Evolutionary conservation across 306 rosid genomes (phyloP).

Genomic region (Pyrus bretschneideri): DNA sequence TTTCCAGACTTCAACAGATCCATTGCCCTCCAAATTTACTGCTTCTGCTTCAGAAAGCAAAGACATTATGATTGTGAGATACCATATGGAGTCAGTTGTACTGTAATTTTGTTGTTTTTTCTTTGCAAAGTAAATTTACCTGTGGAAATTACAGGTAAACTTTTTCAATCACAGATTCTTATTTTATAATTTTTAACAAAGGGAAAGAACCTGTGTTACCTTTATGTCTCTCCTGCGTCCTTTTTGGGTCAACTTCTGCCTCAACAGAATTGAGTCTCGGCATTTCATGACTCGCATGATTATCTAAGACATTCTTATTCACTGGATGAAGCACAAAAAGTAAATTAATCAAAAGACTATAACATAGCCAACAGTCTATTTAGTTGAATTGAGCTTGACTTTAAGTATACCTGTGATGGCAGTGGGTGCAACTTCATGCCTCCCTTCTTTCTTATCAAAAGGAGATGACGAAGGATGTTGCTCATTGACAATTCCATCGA

Average conservation of each 20-base stretch:
- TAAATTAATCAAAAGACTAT: neutral
- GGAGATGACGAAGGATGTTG: constrained; percentile 25
- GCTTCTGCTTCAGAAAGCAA: constrained; percentile 27
- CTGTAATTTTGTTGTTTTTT: neutral
- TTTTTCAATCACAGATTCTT: neutral
- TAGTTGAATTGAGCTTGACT: constrained; percentile 4
- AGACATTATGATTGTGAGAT: constrained; percentile 10
- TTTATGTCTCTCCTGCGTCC: constrained; percentile 31
- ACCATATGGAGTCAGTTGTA: neutral
- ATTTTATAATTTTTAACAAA: neutral
- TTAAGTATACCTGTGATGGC: constrained; percentile 41
- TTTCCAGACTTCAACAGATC: constrained; percentile 12
- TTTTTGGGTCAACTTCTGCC: constrained; percentile 21
- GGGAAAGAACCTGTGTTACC: constrained; percentile 27
- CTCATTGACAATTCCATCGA: constrained; percentile 21
- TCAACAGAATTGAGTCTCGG: constrained; percentile 14
- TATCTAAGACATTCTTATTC: constrained; percentile 35
- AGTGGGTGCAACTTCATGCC: constrained; percentile 25
- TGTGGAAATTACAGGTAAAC: neutral
- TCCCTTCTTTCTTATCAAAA: constrained; percentile 40
- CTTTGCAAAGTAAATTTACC: constrained; percentile 25
- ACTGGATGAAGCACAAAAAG: constrained; percentile 31
- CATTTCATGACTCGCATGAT: constrained; percentile 25
- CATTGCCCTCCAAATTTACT: constrained; percentile 20
- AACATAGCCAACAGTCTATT: neutral